These are phyloP conservation scores for Corynascus novoguineensis DNA, from an alignment of 495 filamentous ascomycete species.

Conservation along the genomic window DNA sequence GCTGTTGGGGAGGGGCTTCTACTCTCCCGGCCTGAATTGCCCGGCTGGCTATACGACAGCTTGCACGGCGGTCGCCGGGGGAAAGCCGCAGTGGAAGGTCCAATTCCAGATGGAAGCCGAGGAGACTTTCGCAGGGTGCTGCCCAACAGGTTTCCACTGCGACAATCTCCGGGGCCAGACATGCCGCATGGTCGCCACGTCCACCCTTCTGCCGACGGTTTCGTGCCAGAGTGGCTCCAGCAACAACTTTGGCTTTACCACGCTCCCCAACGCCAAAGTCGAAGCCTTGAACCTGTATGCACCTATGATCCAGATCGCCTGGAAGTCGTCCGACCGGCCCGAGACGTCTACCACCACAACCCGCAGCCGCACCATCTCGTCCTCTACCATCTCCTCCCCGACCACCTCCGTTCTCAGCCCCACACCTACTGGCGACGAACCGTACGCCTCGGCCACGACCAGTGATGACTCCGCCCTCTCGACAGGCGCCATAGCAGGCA, in stretches of 20 bases:
- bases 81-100: constrained; percentile 16
- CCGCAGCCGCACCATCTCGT: background rate
- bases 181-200: constrained; percentile 17
- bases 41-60: constrained; percentile 28
- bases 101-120: constrained; percentile 23
- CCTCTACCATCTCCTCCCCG: background rate
- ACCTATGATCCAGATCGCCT: constrained; percentile 31
- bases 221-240: constrained; percentile 12
- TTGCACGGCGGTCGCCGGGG: constrained; percentile 19
- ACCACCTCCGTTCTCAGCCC: background rate
- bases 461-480: background rate
- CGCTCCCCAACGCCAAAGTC: constrained; percentile 8
- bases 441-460: background rate
- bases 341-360: background rate
- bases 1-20: constrained; percentile 30
- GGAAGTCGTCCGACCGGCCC: constrained; percentile 19
- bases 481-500: constrained; percentile 20
- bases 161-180: constrained; percentile 26
- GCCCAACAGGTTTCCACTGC: constrained; percentile 25
- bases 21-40: constrained; percentile 30
- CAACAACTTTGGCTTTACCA: constrained; percentile 13
- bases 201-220: constrained; percentile 17
- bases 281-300: constrained; percentile 21
- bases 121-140: constrained; percentile 34
- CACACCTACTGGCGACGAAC: background rate